Base-by-base conservation (phyloP, 176 grass and related monocot species). In the Musa troglodytarum region DNA sequence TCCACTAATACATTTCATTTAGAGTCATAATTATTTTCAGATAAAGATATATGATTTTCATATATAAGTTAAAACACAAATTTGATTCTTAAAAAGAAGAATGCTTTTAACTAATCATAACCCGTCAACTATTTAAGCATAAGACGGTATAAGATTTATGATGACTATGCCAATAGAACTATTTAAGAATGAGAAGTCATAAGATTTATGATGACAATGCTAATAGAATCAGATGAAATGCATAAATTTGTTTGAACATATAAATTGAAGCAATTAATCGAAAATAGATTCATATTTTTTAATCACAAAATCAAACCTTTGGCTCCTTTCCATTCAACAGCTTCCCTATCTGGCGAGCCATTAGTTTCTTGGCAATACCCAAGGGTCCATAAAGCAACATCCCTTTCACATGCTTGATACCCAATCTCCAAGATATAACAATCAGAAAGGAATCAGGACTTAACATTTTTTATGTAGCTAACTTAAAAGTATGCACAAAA, bases 351-450 rank as follows among this genome's bases (percentile, higher is more conserved):
- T 98, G 95, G 90, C 25, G 25, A 25, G 25, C 25, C 25, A 25
- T 25, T 1, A 25, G 25, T 25, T 1, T 25, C 25, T 25, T 25
- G 25, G 1, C 25, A 1, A 1, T 25, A 25, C 25, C 25, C 1
- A 1, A 1, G 28, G 95, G 90, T 7, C 95, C 95, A 82, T 89
- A 94, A 9, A 98, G 82, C 53, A 98, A 76, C 73, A 94, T 98
- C 81, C 95, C 90, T 65, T 96, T 96, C 29, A 98, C 95, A 84
- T 98, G 95, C 57, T 89, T 89, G 54, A 98, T 98, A 21, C 90
- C 90, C 90, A 98, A 82, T 65, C 95, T 98, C 63, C 69, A 85
- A 49, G 68, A 73, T 69, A 84, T 49, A 72, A 3, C 19, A 17
- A 19, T 85, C 23, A 88, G 84, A 71, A 80, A 25, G 24, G 19